phyloP scores from a whole-genome alignment of 352 stramenopile genomes.

The Pythium utonaiense region DNA sequence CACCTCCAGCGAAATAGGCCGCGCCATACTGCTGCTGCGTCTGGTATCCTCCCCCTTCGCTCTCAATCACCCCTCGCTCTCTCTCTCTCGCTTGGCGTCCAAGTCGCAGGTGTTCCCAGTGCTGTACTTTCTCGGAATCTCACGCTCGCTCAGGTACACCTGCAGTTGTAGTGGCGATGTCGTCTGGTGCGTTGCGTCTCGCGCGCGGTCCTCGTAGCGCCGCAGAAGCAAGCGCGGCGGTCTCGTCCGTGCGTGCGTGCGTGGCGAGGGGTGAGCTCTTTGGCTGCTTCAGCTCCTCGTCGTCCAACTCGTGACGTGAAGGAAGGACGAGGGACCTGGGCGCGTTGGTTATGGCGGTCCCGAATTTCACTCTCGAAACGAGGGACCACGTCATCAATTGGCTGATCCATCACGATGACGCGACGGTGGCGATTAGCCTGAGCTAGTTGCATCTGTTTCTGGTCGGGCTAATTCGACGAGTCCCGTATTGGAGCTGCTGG shows the following conservation, averaged over 20 bases:
- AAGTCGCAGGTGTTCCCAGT: no score
- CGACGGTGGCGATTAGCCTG: not conserved
- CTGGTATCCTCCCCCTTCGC: no score
- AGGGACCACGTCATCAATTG: constrained; percentile 17
- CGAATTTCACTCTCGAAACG: constrained; percentile 1
- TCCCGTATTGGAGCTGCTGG: constrained; percentile 7
- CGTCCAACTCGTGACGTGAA: constrained; percentile 24
- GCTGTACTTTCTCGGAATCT: not conserved
- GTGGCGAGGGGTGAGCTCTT: constrained; percentile 3
- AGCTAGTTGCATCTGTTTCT: not conserved
- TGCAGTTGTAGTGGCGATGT: no score
- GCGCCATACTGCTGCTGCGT: constrained; percentile 13
- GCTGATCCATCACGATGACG: constrained; percentile 11
- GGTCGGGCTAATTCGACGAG: not conserved
- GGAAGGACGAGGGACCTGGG: constrained; percentile 15
- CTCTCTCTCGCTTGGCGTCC: no score
- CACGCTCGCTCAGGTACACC: not conserved
- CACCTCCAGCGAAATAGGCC: constrained; percentile 42
- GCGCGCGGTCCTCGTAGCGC: not conserved
- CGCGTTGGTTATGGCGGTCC: constrained; percentile 25
- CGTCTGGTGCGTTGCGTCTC: not conserved
- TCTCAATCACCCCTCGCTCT: no score
- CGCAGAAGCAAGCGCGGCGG: not conserved
- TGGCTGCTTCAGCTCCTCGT: constrained; percentile 1
- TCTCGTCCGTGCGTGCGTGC: not conserved